These are phyloP conservation scores for Westerdykella aurantiaca DNA, from an alignment of 2,329 filamentous ascomycete genomes.

Conservation along the genomic window DNA sequence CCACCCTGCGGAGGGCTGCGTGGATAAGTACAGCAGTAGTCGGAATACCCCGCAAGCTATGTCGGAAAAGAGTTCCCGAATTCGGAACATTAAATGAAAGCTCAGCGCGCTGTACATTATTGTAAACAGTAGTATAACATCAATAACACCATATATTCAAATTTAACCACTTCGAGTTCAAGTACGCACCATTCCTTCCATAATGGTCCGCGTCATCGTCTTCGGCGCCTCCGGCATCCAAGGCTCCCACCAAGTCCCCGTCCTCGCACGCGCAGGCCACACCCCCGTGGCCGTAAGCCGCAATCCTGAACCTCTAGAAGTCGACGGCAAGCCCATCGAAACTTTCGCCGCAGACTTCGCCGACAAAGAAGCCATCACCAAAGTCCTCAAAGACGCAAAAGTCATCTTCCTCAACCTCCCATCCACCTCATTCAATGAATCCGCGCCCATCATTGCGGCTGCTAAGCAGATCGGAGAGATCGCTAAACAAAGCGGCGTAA, in stretches of 20 bases:
- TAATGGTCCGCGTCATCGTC: constrained; percentile 21
- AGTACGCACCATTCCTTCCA: neutral
- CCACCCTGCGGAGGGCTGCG: neutral
- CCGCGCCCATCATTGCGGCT: constrained; percentile 16
- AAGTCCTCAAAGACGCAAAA: constrained; percentile 15
- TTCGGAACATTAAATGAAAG: neutral
- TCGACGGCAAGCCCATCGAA: constrained; percentile 14
- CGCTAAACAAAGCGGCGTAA: constrained; percentile 13
- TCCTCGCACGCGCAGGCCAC: constrained; percentile 20
- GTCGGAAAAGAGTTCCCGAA: constrained; percentile 1
- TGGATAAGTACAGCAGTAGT: neutral
- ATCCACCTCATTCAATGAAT: constrained; percentile 20
- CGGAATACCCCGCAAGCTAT: neutral
- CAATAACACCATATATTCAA: neutral
- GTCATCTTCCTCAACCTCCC: constrained; percentile 25
- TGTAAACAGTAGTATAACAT: neutral
- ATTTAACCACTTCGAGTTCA: too few relatives aligned
- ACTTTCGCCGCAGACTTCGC: constrained; percentile 19
- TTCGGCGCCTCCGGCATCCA: constrained; percentile 29
- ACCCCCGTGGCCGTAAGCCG: constrained; percentile 24
- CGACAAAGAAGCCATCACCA: constrained; percentile 10
- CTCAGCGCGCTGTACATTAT: neutral
- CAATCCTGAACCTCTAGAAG: constrained; percentile 13
- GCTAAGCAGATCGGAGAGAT: constrained; percentile 15
- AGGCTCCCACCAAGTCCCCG: constrained; percentile 24